Conservation (phyloP, 768 basidiomycete species). For the Amanita brunnescens region DNA sequence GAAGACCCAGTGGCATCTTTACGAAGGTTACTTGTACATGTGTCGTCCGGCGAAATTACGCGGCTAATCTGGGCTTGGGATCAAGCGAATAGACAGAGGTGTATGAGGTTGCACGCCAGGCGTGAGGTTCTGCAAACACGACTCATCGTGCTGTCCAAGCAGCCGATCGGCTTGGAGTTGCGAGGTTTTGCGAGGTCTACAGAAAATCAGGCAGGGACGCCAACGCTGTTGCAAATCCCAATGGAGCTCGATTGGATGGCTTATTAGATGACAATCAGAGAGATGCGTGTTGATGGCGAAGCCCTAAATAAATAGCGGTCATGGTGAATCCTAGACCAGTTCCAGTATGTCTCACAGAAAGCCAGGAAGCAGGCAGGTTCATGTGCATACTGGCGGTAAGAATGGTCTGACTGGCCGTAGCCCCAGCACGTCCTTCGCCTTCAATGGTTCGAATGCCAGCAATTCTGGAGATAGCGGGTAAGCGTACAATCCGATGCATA, state of each 20-base stretch:
- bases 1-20: too few relatives aligned
- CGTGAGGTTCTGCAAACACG: not conserved
- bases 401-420: not conserved
- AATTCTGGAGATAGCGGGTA: constrained; percentile 31
- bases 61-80: too few relatives aligned
- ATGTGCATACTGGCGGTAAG: not conserved
- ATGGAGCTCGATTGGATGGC: not conserved
- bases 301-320: not conserved
- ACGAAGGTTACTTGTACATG: too few relatives aligned
- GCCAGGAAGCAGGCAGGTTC: not conserved
- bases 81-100: too few relatives aligned
- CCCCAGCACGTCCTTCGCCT: constrained; percentile 24
- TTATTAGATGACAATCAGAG: not conserved
- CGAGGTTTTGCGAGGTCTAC: not conserved
- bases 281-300: not conserved
- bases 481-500: constrained; percentile 9
- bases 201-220: not conserved
- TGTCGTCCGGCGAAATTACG: not conserved
- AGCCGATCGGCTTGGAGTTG: not conserved
- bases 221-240: not conserved
- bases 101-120: not conserved
- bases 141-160: not conserved
- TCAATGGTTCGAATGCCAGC: constrained; percentile 31
- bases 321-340: not conserved
- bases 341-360: constrained; percentile 4